Evolutionary conservation across 257 asterid species (phyloP).

Genomic region (Avicennia marina): DNA sequence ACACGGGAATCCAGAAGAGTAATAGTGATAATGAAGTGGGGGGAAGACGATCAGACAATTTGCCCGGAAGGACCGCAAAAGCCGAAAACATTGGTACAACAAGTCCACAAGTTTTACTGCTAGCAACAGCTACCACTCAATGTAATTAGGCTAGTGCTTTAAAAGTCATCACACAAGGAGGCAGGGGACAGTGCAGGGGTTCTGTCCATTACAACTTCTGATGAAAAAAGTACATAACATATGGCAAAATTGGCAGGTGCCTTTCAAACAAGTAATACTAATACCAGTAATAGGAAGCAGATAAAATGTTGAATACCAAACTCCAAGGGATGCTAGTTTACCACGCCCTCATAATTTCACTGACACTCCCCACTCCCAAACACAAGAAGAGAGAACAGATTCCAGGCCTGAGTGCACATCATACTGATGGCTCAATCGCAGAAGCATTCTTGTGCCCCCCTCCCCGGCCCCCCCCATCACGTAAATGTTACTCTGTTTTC

Average conservation of each 20-base stretch:
- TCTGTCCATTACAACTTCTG: slow-evolving; percentile 18
- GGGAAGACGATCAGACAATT: no score
- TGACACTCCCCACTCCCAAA: not conserved
- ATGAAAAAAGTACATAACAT: slow-evolving; percentile 21
- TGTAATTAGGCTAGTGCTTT: slow-evolving; percentile 9
- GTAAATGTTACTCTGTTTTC: slow-evolving; percentile 27
- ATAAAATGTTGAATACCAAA: slow-evolving; percentile 20
- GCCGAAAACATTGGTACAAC: not conserved
- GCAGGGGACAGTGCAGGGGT: slow-evolving; percentile 19
- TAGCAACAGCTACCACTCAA: slow-evolving; percentile 19
- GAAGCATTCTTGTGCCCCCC: slow-evolving; percentile 25
- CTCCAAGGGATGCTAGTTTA: slow-evolving; percentile 25
- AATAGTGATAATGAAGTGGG: no score
- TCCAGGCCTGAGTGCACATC: slow-evolving; percentile 15
- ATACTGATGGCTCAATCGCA: slow-evolving; percentile 16
- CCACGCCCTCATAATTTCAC: slow-evolving; percentile 14
- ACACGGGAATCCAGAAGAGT: no score
- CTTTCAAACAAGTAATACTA: slow-evolving; percentile 31
- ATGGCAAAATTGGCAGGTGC: slow-evolving; percentile 40
- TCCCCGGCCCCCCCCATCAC: no score
- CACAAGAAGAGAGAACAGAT: slow-evolving; percentile 7
- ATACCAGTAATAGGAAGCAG: slow-evolving; percentile 16
- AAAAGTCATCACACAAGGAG: slow-evolving; percentile 12
- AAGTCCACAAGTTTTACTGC: slow-evolving; percentile 21
- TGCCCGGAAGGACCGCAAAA: slow-evolving; percentile 8